A percentile compares a stretch with the other conserved stretches of the same genome.
phyloP scores from a whole-genome alignment of 176 grass and related monocot species.

The Rhynchospora pubera region DNA sequence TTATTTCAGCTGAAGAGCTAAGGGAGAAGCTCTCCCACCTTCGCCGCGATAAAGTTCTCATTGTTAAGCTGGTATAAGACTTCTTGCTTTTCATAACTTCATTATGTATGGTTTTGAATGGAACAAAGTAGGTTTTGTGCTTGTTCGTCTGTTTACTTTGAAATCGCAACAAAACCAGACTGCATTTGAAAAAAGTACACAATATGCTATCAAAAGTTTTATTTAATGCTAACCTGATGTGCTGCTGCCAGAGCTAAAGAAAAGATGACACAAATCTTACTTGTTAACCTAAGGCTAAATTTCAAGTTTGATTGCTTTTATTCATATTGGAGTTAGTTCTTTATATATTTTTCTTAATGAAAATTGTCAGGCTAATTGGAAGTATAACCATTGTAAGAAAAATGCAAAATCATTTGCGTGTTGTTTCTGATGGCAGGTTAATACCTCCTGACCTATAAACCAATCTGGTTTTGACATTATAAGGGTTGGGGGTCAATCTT shows the following conservation, averaged over 20 bases:
- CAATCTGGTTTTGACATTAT: neutral
- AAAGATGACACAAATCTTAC: neutral
- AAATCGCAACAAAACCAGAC: neutral
- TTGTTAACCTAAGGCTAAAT: neutral
- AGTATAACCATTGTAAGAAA: neutral
- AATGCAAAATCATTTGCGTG: neutral
- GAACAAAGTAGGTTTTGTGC: no score
- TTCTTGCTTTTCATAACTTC: neutral
- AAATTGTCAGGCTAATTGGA: neutral
- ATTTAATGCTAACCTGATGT: neutral
- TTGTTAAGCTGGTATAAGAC: conserved; percentile 61
- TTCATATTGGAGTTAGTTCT: neutral
- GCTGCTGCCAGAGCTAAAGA: neutral
- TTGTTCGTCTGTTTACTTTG: neutral
- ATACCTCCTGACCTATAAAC: neutral
- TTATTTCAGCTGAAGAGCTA: conserved; percentile 58
- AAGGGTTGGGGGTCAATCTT: neutral
- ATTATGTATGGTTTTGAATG: neutral
- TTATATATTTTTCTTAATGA: neutral
- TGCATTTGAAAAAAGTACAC: neutral
- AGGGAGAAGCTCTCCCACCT: conserved; percentile 73
- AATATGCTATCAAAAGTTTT: neutral
- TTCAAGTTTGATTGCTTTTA: neutral
- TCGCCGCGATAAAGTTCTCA: conserved; percentile 61
- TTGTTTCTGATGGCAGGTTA: neutral